Percentiles rank a stretch among this genome's conserved stretches.
phyloP scores from a whole-genome alignment of 768 basidiomycete species.

The Agaricus subrufescens region DNA sequence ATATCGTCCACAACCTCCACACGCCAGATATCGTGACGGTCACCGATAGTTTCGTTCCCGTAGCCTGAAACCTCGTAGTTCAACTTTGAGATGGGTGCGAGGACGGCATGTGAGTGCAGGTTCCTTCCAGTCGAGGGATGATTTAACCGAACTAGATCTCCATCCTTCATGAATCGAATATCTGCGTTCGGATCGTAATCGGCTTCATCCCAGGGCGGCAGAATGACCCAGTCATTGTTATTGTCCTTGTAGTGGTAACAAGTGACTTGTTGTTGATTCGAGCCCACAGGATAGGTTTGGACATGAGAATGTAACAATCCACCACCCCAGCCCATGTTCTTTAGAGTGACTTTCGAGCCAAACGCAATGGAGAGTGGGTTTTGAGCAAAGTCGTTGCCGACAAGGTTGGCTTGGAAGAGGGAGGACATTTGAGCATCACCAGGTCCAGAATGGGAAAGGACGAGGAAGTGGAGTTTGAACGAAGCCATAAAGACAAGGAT shows the following conservation, averaged over 20 bases:
- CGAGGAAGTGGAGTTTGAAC: constrained; percentile 95
- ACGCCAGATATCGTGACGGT: constrained; percentile 84
- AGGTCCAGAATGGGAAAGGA: constrained; percentile 91
- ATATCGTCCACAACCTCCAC: constrained; percentile 94
- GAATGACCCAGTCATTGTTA: constrained; percentile 88
- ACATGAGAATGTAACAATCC: constrained; percentile 95
- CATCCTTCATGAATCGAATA: constrained; percentile 68
- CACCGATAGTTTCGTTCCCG: constrained; percentile 86
- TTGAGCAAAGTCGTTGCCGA: constrained; percentile 88
- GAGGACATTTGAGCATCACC: constrained; percentile 99
- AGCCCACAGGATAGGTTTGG: constrained; percentile 92
- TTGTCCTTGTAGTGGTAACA: constrained; percentile 99
- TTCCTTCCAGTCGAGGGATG: constrained; percentile 85
- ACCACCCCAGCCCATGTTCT: constrained; percentile 98
- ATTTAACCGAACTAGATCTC: constrained; percentile 74
- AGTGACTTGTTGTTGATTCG: constrained; percentile 92
- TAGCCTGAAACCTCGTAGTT: constrained; percentile 93
- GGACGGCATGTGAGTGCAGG: constrained; percentile 85
- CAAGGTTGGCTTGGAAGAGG: constrained; percentile 93
- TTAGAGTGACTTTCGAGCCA: constrained; percentile 88
- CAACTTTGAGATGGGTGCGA: constrained; percentile 85
- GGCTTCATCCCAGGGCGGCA: constrained; percentile 78
- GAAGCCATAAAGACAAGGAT: constrained; percentile 88
- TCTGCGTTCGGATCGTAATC: constrained; percentile 61
- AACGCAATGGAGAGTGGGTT: constrained; percentile 91